Evolutionary conservation across 2,329 filamentous ascomycete genomes (phyloP), one percentile per base, ranked within the genome.

Genomic region (Paraconiothyrium sp.): DNA sequence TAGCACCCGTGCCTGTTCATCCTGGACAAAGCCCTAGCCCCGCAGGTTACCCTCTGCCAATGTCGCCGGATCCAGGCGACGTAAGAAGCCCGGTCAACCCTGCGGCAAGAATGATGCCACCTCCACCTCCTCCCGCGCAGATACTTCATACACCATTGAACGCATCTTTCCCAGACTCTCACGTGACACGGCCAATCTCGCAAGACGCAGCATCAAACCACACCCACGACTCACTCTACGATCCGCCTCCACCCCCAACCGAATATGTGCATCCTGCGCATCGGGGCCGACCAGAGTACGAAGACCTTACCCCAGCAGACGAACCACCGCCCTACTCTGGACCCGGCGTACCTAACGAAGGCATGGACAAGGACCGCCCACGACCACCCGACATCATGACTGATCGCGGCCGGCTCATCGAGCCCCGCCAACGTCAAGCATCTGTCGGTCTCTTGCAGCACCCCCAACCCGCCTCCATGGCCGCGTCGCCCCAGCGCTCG

Each of bases 401-500:
- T 3, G 54, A 58, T 13, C 67, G 60, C 13, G 65, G 67, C n/a
- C 66, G 62, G 24, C 63, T 66, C n/a, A 47, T 58, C 32, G 68
- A 73, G 32, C 43, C 63, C 16, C 71, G 76, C 35, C 69, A 66
- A 39, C 75, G 76, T 35, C 76, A 78, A 58, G 54, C 70, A 13
- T 77, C 75, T 1, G 65, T 77, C 9, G 71, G 68, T 6, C 70
- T 78, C n/a, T 66, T 78, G 22, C 75, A 77, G 55, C 76, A 78
- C 52, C 76, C 76, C 11, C 75, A 77, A 49, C 76, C 76, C n/a
- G 74, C 76, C 8, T 76, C 75, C 7, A 78, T 78, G 76, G 75
- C 76, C 20, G 76, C 76, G n/a, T 77, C 75, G 1, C 76, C 76
- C 10, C 71, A 75, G 39, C 75, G 73, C 50, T 72, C 73, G n/a